These are phyloP conservation scores for Tylopilus balloui DNA, from an alignment of 768 basidiomycete genomes.

Conservation along the genomic window DNA sequence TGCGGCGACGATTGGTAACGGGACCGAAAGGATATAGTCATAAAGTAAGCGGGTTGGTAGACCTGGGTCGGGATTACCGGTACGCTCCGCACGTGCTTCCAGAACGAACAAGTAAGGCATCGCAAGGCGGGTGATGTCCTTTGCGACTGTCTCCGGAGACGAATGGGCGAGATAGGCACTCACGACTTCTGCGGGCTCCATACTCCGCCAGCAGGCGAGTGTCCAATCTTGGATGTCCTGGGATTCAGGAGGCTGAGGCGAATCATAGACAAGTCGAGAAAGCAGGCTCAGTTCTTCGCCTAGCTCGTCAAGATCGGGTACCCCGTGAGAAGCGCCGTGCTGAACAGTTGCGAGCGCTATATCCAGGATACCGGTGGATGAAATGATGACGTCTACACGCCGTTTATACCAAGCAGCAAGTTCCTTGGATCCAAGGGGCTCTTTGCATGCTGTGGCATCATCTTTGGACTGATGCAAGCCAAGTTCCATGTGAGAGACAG, in stretches of 20 bases:
- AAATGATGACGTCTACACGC: conserved; percentile 59
- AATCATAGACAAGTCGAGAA: conserved; percentile 83
- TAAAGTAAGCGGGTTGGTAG: conserved; percentile 65
- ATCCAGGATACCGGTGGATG: conserved; percentile 70
- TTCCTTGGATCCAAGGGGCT: conserved; percentile 24
- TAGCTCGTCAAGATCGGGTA: conserved; percentile 73
- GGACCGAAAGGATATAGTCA: conserved; percentile 65
- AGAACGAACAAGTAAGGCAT: conserved; percentile 92
- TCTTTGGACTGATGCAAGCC: conserved; percentile 11
- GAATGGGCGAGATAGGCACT: conserved; percentile 74
- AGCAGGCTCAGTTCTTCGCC: conserved; percentile 92
- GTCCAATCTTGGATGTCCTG: conserved; percentile 64
- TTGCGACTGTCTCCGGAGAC: conserved; percentile 56
- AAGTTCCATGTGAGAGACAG: conserved; percentile 7
- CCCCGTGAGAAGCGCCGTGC: conserved; percentile 77
- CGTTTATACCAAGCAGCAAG: conserved; percentile 72
- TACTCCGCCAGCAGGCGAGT: conserved; percentile 63
- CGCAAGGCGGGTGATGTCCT: conserved; percentile 71
- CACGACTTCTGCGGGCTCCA: conserved; percentile 63
- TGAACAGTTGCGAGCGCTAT: conserved; percentile 76
- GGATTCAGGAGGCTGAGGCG: conserved; percentile 42
- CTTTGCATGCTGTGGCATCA: conserved; percentile 4
- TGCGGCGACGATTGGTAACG: conserved; percentile 63
- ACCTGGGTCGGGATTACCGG: conserved; percentile 61
- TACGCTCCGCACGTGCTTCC: conserved; percentile 81